These are phyloP conservation scores for Erodium maritimum DNA, from an alignment of 345 rosid species.

Conservation along the genomic window DNA sequence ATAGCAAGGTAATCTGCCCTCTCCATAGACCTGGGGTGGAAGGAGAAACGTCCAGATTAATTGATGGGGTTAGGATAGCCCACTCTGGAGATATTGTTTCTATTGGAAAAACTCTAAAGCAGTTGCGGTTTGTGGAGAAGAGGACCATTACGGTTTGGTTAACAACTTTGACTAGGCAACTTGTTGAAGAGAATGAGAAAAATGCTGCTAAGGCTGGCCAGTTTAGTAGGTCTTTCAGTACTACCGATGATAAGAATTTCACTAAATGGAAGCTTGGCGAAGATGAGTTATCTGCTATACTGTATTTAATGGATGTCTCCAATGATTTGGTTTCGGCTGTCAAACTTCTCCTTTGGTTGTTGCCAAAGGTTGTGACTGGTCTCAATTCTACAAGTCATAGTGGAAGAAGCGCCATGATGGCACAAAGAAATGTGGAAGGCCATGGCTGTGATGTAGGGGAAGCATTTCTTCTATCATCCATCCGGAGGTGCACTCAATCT, in stretches of 20 bases:
- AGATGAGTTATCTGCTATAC: slow-evolving; percentile 66
- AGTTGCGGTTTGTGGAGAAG: slow-evolving; percentile 63
- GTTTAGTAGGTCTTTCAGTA: slow-evolving; percentile 36
- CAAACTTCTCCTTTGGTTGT: slow-evolving; percentile 82
- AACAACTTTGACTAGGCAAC: slow-evolving; percentile 52
- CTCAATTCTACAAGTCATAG: slow-evolving; percentile 48
- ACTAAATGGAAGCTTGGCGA: slow-evolving; percentile 77
- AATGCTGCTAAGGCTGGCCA: slow-evolving; percentile 48
- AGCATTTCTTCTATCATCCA: slow-evolving; percentile 58
- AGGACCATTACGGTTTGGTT: slow-evolving; percentile 72
- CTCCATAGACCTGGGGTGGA: slow-evolving; percentile 62
- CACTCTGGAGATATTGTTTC: slow-evolving; percentile 46
- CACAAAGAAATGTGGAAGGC: slow-evolving; percentile 57
- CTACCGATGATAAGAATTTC: slow-evolving; percentile 48
- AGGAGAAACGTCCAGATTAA: slow-evolving; percentile 43
- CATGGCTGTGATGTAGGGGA: slow-evolving; percentile 72
- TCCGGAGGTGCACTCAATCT: slow-evolving; percentile 49
- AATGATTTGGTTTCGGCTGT: slow-evolving; percentile 58
- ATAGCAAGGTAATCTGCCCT: slow-evolving; percentile 62
- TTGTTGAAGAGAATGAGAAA: slow-evolving; percentile 72
- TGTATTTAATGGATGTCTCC: slow-evolving; percentile 73
- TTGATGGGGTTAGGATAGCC: slow-evolving; percentile 40
- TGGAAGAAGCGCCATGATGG: slow-evolving; percentile 51
- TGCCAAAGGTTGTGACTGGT: slow-evolving; percentile 61
- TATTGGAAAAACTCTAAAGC: slow-evolving; percentile 63